Evolutionary conservation across 2,329 filamentous ascomycete species (phyloP).

Genomic region (Byssochlamys sp.): DNA sequence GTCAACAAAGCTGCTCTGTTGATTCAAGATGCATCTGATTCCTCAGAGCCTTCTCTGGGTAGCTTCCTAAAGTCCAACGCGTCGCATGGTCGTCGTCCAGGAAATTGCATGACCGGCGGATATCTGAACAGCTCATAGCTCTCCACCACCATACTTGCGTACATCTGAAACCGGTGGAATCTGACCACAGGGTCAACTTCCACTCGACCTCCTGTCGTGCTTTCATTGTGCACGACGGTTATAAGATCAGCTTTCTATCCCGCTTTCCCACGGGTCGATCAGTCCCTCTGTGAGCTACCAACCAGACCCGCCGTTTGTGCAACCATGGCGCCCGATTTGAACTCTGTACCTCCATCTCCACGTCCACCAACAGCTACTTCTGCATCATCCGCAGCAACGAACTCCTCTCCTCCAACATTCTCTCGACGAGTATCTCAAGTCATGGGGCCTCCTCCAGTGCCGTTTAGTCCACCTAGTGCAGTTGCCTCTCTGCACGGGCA

Average conservation of each 20-base stretch:
- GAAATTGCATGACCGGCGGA: not conserved
- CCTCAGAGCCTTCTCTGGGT: not conserved
- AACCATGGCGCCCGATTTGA: conserved; percentile 42
- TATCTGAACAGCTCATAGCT: not conserved
- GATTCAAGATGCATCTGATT: not conserved
- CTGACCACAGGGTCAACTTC: not conserved
- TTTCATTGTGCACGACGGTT: not conserved
- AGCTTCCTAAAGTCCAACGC: not conserved
- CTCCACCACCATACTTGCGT: not conserved
- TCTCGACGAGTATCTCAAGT: conserved; percentile 40
- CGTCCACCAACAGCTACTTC: conserved; percentile 23
- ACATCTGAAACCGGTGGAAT: not conserved
- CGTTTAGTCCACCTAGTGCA: conserved; percentile 19
- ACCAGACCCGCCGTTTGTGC: not conserved
- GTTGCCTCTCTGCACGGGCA: conserved; percentile 16
- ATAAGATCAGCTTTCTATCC: not conserved
- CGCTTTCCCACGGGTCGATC: not conserved
- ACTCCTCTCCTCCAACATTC: conserved; percentile 26
- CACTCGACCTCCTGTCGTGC: not conserved
- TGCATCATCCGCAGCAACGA: conserved; percentile 17
- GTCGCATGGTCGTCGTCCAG: not conserved
- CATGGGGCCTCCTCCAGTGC: conserved; percentile 35
- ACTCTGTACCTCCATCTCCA: conserved; percentile 31
- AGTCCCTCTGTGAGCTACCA: not conserved
- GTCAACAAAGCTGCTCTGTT: not conserved